Evolutionary conservation across 2,329 filamentous ascomycete species (phyloP).

Genomic region (Trichophyton rubrum): DNA sequence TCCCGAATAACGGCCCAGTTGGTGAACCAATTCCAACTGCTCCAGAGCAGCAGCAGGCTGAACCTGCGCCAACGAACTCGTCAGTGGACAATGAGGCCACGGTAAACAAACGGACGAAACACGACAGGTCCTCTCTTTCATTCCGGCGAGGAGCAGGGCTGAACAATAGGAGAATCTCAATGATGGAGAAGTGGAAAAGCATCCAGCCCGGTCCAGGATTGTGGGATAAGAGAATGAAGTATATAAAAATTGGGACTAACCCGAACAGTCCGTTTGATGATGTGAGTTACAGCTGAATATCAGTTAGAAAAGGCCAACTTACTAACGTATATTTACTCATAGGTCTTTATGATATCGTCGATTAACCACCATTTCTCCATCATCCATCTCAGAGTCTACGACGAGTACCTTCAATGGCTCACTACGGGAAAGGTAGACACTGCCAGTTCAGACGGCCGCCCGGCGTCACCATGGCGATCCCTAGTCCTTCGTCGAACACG

Average conservation of each 20-base stretch:
- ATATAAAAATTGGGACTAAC: conserved; percentile 45
- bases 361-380: conserved; percentile 52
- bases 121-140: conserved; percentile 22
- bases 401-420: conserved; percentile 44
- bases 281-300: conserved; percentile 31
- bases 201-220: conserved; percentile 38
- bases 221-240: conserved; percentile 46
- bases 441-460: conserved; percentile 13
- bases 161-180: conserved; percentile 30
- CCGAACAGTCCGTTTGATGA: conserved; percentile 38
- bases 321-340: not conserved
- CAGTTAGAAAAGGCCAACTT: not conserved
- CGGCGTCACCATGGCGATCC: conserved; percentile 36
- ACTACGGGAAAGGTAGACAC: conserved; percentile 30
- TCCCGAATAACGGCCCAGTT: conserved; percentile 3
- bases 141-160: conserved; percentile 23
- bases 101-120: conserved; percentile 28
- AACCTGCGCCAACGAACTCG: not conserved
- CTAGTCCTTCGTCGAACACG: conserved; percentile 43
- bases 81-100: conserved; percentile 13
- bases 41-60: conserved; percentile 10
- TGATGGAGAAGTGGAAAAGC: conserved; percentile 41
- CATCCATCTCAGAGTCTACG: conserved; percentile 46
- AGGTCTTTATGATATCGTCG: conserved; percentile 51
- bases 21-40: conserved; percentile 15